Conservation (phyloP, 1,139 yeast genomes). For the Saccharomyces pastorianus region DNA sequence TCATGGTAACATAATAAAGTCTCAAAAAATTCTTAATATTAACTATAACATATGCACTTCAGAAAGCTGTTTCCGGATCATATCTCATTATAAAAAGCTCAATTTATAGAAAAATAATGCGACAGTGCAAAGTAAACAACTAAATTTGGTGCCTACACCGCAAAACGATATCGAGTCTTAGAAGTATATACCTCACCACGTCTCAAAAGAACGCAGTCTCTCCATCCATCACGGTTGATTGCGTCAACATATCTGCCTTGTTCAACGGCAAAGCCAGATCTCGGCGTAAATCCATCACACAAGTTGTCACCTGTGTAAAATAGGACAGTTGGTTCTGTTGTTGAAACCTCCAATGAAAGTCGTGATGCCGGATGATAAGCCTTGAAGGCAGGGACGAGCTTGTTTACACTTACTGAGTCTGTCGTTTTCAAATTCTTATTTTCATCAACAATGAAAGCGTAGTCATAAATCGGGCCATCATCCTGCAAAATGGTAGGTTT, state of each 20-base stretch:
- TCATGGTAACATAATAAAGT: neutral
- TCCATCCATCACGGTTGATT: conserved; percentile 41
- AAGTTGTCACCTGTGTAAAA: conserved; percentile 52
- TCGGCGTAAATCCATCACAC: conserved; percentile 31
- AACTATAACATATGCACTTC: no score
- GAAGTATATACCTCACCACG: conserved; percentile 50
- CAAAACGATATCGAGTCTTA: conserved; percentile 32
- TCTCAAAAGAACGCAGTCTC: conserved; percentile 41
- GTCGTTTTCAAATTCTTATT: conserved; percentile 36
- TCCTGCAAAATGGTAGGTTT: neutral
- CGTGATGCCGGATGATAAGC: conserved; percentile 41
- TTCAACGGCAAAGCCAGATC: conserved; percentile 55
- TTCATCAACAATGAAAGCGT: conserved; percentile 42
- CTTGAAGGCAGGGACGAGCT: conserved; percentile 35
- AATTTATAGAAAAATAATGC: neutral
- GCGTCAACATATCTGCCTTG: conserved; percentile 54
- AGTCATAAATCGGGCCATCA: conserved; percentile 35
- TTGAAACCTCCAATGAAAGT: conserved; percentile 36
- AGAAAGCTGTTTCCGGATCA: neutral
- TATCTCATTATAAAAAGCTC: neutral
- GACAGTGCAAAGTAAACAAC: neutral
- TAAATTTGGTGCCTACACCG: neutral
- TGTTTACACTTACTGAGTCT: conserved; percentile 27
- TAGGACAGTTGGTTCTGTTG: conserved; percentile 62
- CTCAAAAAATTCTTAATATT: neutral